phyloP scores from a whole-genome alignment of 1,139 yeast genomes.

The Zygoascus sp. region DNA sequence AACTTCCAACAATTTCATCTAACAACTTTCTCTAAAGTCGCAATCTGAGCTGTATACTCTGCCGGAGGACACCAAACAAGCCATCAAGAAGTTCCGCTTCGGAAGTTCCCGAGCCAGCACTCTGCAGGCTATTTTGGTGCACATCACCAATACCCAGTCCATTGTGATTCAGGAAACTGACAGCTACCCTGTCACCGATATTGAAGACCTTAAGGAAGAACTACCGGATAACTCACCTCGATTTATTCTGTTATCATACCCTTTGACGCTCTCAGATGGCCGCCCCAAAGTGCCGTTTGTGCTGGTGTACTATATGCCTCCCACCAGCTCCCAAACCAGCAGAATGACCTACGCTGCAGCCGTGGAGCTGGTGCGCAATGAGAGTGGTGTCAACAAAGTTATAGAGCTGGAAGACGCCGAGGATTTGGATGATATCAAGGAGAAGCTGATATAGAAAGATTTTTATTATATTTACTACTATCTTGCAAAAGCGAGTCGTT shows the following conservation, averaged over 20 bases:
- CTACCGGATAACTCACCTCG: conserved; percentile 82
- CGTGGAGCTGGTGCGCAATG: conserved; percentile 68
- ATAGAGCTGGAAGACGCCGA: conserved; percentile 33
- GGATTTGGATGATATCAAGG: conserved; percentile 30
- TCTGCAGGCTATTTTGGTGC: conserved; percentile 51
- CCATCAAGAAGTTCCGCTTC: conserved; percentile 66
- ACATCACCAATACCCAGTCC: conserved; percentile 23
- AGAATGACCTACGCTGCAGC: conserved; percentile 92
- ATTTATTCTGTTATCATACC: conserved; percentile 72
- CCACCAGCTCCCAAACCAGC: conserved; percentile 70
- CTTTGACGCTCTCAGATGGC: conserved; percentile 64
- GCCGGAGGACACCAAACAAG: conserved; percentile 58
- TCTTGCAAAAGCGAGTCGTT: too few relatives aligned
- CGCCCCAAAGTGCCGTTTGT: conserved; percentile 70
- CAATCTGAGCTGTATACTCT: conserved; percentile 48
- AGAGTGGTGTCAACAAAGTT: conserved; percentile 64
- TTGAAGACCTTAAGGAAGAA: conserved; percentile 65
- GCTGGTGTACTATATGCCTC: conserved; percentile 79
- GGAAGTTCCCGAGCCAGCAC: conserved; percentile 60
- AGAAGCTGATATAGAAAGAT: conserved; percentile 13
- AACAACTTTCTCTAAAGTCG: conserved; percentile 14
- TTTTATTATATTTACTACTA: not conserved
- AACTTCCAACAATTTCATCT: not conserved
- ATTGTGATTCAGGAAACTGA: conserved; percentile 25
- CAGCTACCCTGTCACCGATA: conserved; percentile 20